Percentiles rank a stretch among this genome's conserved stretches.
Evolutionary conservation across 495 filamentous ascomycete genomes (phyloP).

Genomic region (Cercophora scortea): DNA sequence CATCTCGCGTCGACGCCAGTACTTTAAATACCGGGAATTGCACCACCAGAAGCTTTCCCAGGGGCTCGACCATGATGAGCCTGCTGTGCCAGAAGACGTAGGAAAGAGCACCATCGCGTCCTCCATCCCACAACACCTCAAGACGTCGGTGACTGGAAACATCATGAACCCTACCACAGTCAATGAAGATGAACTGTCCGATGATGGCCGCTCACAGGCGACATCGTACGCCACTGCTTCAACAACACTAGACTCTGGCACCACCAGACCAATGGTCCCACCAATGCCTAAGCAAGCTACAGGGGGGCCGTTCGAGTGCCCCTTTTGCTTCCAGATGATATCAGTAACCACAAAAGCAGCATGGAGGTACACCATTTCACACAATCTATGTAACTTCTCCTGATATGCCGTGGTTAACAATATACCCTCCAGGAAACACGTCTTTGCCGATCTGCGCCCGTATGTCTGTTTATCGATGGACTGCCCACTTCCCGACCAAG

Average conservation of each 20-base stretch:
- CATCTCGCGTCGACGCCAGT: conserved; percentile 32
- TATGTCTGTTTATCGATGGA: conserved; percentile 20
- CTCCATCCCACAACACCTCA: conserved; percentile 5
- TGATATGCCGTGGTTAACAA: no score
- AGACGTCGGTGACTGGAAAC: background rate
- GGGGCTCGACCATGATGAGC: conserved; percentile 10
- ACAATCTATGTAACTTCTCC: background rate
- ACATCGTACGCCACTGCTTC: conserved; percentile 4
- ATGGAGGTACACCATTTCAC: conserved; percentile 22
- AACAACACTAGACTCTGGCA: background rate
- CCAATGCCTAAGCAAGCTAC: conserved; percentile 11
- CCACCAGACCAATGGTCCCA: conserved; percentile 3
- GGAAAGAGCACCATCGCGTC: conserved; percentile 10
- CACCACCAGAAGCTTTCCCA: conserved; percentile 30
- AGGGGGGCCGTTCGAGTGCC: conserved; percentile 25
- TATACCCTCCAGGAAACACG: conserved; percentile 17
- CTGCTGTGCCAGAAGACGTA: background rate
- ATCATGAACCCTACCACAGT: background rate
- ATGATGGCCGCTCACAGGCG: conserved; percentile 12
- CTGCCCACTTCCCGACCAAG: conserved; percentile 4
- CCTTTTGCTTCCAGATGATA: conserved; percentile 26
- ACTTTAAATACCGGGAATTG: conserved; percentile 32
- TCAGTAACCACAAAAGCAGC: conserved; percentile 14
- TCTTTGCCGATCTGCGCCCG: conserved; percentile 23
- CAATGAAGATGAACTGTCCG: conserved; percentile 14